These are phyloP conservation scores for Ilyonectria sp. DNA, from an alignment of 2,329 filamentous ascomycete species.

Conservation along the genomic window DNA sequence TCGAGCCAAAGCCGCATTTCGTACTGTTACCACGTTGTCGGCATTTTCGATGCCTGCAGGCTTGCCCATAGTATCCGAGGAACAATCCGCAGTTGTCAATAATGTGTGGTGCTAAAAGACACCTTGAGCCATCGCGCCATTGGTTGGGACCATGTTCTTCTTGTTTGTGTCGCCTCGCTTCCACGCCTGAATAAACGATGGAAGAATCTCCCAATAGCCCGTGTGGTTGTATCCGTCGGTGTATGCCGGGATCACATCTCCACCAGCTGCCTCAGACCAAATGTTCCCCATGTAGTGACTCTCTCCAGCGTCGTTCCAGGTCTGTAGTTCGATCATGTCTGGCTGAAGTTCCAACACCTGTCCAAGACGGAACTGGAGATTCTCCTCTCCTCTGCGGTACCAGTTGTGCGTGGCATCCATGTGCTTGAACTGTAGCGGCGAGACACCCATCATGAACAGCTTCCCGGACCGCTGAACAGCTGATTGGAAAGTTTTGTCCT, in stretches of 20 bases:
- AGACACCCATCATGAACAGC: conserved; percentile 33
- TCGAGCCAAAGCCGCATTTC: not conserved
- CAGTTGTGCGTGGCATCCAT: conserved; percentile 17
- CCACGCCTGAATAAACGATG: conserved; percentile 21
- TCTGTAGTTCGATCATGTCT: conserved; percentile 29
- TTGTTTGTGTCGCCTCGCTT: conserved; percentile 18
- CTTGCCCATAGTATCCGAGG: conserved; percentile 14
- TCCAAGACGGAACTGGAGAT: conserved; percentile 25
- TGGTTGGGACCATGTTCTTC: conserved; percentile 6
- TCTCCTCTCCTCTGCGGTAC: conserved; percentile 26
- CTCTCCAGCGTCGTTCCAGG: conserved; percentile 42
- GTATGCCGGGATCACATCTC: conserved; percentile 10
- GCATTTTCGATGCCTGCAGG: conserved; percentile 15
- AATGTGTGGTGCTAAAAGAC: conserved; percentile 26
- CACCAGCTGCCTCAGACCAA: conserved; percentile 24
- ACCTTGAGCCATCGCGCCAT: conserved; percentile 9
- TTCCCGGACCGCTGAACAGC: conserved; percentile 20
- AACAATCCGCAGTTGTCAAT: conserved; percentile 17
- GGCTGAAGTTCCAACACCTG: conserved; percentile 22
- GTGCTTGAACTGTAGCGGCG: conserved; percentile 30
- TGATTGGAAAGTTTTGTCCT: conserved; percentile 23
- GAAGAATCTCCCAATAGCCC: conserved; percentile 23
- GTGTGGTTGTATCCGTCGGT: conserved; percentile 22
- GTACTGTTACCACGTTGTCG: conserved; percentile 8
- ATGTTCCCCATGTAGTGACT: conserved; percentile 40